These are phyloP conservation scores for Elsinoe arachidis DNA, from an alignment of 2,329 filamentous ascomycete genomes.

Conservation along the genomic window DNA sequence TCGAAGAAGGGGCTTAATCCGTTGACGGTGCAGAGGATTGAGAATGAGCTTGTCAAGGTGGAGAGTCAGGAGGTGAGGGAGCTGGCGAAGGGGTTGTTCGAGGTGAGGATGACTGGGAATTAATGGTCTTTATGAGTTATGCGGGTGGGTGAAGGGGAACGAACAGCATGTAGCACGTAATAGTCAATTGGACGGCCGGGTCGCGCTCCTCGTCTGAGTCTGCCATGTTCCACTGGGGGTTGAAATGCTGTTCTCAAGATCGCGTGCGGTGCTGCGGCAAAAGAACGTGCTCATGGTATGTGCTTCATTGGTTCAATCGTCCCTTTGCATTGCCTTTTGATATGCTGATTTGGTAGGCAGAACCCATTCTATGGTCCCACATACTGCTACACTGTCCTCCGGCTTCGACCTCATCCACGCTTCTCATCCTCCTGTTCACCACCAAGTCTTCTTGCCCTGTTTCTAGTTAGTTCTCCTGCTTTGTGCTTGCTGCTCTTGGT, in stretches of 20 bases:
- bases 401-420: not conserved
- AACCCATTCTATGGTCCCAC: not conserved
- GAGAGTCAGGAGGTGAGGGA: constrained; percentile 45
- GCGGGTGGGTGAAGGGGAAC: not conserved
- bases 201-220: not conserved
- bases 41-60: constrained; percentile 45
- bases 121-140: not conserved
- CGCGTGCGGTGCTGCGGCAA: no score
- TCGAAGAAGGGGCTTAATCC: constrained; percentile 51
- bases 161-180: not conserved
- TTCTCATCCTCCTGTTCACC: constrained; percentile 10
- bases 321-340: not conserved
- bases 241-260: no score
- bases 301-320: not conserved
- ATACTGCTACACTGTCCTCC: not conserved
- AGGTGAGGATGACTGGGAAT: constrained; percentile 30
- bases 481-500: not conserved
- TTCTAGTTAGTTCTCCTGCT: not conserved
- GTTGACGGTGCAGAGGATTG: constrained; percentile 49
- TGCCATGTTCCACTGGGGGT: no score
- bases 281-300: no score
- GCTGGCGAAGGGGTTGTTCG: constrained; percentile 44
- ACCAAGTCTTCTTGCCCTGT: constrained; percentile 71
- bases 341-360: not conserved
- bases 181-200: no score